A percentile compares a stretch with the other conserved stretches of the same genome.
phyloP scores from a whole-genome alignment of 1,284 basidiomycete genomes.

The Leccinum pallidistipes region DNA sequence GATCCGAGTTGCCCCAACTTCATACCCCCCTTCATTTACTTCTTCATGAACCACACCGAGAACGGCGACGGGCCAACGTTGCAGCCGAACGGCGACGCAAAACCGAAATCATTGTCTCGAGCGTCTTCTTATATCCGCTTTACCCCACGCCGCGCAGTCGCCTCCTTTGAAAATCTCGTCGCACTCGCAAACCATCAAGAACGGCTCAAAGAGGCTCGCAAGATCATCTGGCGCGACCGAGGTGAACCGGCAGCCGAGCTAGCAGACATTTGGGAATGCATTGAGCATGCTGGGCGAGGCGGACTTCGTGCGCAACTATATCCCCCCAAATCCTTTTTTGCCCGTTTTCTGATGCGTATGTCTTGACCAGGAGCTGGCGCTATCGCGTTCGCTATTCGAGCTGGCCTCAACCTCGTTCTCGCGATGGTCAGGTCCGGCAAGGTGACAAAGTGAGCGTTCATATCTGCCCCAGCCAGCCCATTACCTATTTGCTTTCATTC shows the following conservation, averaged over 20 bases:
- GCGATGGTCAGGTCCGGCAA: slow-evolving; percentile 67
- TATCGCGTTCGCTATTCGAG: slow-evolving; percentile 77
- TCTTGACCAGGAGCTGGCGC: slow-evolving; percentile 65
- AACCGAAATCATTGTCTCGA: slow-evolving; percentile 15
- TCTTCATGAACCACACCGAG: slow-evolving; percentile 10
- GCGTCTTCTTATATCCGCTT: slow-evolving; percentile 36
- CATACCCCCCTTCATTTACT: neutral
- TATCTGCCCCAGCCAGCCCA: neutral
- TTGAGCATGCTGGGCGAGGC: slow-evolving; percentile 73
- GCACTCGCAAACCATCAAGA: slow-evolving; percentile 80
- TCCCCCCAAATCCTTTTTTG: neutral
- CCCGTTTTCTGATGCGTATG: neutral
- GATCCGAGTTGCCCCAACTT: neutral
- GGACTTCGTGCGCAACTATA: slow-evolving; percentile 64
- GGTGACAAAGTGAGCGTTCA: slow-evolving; percentile 53
- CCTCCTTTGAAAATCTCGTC: slow-evolving; percentile 78
- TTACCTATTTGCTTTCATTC: slow-evolving; percentile 3
- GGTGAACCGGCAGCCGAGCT: slow-evolving; percentile 78
- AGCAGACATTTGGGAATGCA: slow-evolving; percentile 64
- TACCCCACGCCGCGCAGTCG: slow-evolving; percentile 57
- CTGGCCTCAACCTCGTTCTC: slow-evolving; percentile 78
- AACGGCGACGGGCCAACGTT: slow-evolving; percentile 6
- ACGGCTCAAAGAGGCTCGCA: slow-evolving; percentile 63
- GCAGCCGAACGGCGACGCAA: neutral
- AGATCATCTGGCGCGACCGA: slow-evolving; percentile 81